Percentiles rank a stretch among this genome's conserved stretches.
Conservation (phyloP, 495 filamentous ascomycete species). For the Friedmanniomyces simplex region DNA sequence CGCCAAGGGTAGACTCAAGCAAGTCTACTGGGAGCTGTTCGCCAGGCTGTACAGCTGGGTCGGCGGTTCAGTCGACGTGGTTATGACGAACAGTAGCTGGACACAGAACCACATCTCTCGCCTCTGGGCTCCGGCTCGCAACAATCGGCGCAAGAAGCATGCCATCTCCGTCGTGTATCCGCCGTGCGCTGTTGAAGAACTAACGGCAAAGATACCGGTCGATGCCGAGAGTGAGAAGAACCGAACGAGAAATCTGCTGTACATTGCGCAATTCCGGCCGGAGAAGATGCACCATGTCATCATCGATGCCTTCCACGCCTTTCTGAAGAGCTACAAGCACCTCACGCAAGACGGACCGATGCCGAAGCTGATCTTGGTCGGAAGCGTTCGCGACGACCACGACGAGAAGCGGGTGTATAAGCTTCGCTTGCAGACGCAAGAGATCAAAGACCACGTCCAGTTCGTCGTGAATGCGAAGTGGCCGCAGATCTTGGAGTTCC, state of each 20-base stretch:
- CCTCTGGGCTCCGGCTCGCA: conserved; percentile 61
- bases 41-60: conserved; percentile 70
- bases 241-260: conserved; percentile 63
- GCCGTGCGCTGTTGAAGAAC: conserved; percentile 76
- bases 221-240: conserved; percentile 50
- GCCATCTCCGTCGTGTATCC: conserved; percentile 69
- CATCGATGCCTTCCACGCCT: conserved; percentile 69
- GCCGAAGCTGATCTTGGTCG: conserved; percentile 69
- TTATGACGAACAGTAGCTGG: conserved; percentile 96
- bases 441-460: conserved; percentile 71
- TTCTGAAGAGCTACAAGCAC: conserved; percentile 39
- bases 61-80: conserved; percentile 71
- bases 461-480: conserved; percentile 85
- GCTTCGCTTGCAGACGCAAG: conserved; percentile 76
- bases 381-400: conserved; percentile 70
- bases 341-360: conserved; percentile 16
- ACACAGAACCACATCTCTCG: conserved; percentile 72
- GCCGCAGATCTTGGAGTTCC: conserved; percentile 70
- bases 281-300: conserved; percentile 92
- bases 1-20: conserved; percentile 54
- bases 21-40: conserved; percentile 76
- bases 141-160: conserved; percentile 32
- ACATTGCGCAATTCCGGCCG: conserved; percentile 93
- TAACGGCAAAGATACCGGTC: conserved; percentile 61
- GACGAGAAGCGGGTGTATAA: conserved; percentile 87